Conservation (phyloP, 306 rosid genomes). For the Sicyos edulis region DNA sequence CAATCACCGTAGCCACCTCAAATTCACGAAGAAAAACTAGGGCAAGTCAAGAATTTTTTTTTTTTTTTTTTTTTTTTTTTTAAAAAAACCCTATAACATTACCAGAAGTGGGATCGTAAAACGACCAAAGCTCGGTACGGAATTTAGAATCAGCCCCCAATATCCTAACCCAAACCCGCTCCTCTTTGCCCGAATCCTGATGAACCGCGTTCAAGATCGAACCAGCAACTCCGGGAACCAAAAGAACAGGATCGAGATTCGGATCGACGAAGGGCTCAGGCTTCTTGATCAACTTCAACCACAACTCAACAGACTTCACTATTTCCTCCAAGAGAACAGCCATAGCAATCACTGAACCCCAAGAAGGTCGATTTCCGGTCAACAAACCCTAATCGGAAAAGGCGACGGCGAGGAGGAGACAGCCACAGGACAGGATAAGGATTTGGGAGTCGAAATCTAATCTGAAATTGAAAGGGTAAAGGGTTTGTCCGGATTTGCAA, state of each 20-base stretch:
- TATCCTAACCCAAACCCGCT: conserved; percentile 87
- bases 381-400: not conserved
- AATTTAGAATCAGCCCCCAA: conserved; percentile 60
- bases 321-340: conserved; percentile 60
- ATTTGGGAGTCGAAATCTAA: conserved; percentile 7
- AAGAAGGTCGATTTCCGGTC: not conserved
- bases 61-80: too few relatives aligned
- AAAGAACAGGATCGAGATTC: conserved; percentile 71
- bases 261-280: conserved; percentile 62
- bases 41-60: not conserved
- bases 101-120: conserved; percentile 79
- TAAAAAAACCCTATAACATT: not conserved
- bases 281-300: conserved; percentile 56
- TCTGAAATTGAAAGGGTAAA: not conserved
- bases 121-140: conserved; percentile 89
- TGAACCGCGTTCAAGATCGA: conserved; percentile 61
- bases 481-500: conserved; percentile 1
- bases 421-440: conserved; percentile 19
- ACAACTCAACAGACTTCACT: conserved; percentile 59
- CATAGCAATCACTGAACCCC: conserved; percentile 29
- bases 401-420: not conserved
- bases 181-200: conserved; percentile 43
- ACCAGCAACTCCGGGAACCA: conserved; percentile 92
- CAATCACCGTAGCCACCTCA: not conserved
- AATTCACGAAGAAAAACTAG: not conserved